A percentile compares a stretch with the other conserved stretches of the same genome.
These are phyloP conservation scores for Tuber indicum DNA, from an alignment of 495 filamentous ascomycete genomes.

Conservation along the genomic window DNA sequence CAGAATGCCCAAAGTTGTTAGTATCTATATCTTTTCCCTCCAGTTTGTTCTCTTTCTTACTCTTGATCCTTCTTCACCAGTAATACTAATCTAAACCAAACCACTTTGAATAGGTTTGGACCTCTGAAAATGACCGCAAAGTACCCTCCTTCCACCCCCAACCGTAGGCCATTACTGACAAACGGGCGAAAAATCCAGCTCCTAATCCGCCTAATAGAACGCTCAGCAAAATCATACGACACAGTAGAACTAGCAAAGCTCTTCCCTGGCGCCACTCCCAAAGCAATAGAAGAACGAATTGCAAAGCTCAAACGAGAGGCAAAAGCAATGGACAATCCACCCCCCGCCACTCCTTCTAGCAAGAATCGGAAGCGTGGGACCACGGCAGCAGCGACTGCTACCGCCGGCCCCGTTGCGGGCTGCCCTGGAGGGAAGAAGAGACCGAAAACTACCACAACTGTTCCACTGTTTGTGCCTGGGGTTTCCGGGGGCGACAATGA, in stretches of 20 bases:
- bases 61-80: background rate
- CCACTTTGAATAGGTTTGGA: constrained; percentile 32
- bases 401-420: background rate
- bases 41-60: background rate
- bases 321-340: constrained; percentile 37
- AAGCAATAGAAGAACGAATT: constrained; percentile 42
- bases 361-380: constrained; percentile 30
- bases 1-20: constrained; percentile 41
- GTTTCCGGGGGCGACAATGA: background rate
- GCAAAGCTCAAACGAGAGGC: constrained; percentile 42
- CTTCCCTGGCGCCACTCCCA: constrained; percentile 40
- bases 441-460: background rate
- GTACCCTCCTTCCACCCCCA: constrained; percentile 12
- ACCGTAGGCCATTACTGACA: background rate
- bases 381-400: constrained; percentile 18
- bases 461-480: background rate
- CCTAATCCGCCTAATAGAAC: constrained; percentile 42
- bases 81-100: constrained; percentile 10
- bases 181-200: constrained; percentile 20
- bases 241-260: constrained; percentile 40
- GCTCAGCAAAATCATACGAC: constrained; percentile 42
- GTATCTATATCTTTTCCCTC: constrained; percentile 6
- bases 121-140: constrained; percentile 40
- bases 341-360: constrained; percentile 23
- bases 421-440: constrained; percentile 18